Evolutionary conservation across 1,139 yeast genomes (phyloP), one percentile per base, ranked within the genome.

Genomic region (Williopsis jadinii): DNA sequence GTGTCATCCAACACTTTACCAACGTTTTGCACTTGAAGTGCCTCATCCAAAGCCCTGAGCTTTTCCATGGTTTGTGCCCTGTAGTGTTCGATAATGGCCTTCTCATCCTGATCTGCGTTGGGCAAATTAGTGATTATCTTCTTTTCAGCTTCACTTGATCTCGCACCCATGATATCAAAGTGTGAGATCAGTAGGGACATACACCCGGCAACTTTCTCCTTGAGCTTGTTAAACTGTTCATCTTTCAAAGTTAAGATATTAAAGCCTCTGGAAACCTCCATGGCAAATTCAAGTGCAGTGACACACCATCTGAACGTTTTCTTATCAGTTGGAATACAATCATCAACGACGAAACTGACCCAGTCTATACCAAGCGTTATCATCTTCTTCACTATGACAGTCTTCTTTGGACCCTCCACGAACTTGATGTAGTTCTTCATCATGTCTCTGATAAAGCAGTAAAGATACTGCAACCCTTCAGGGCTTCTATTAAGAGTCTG

Each of bases 141-240:
- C 64, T 73, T 70, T 51, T 82, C 88, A 3, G 88, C 88, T 46
- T 86, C 94, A 8, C 58, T 55, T 5, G 96, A 84, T 55, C 97
- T 74, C 0, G 97, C 97, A 41, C 98, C 98, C 96, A 92, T 92
- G 43, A 92, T 88, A 64, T 92, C 98, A 58, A 92, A 92, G 64
- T 92, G 98, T 0, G 97, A 86, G 49, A 92, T 90, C 48, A 92
- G 71, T 41, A 92, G 68, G 2, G 97, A 81, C 94, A 92, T 88
- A 62, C 97, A 88, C 2, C 95, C 85, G 0, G 97, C 95, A 35
- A 92, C 96, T 58, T 87, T 88, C 42, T 78, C 73, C 52, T 88
- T 81, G 52, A 92, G 67, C 38, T 71, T 67, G 43, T 75, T 69
- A 58, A 90, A 92, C 55, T 85, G 92, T 19, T 79, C 85, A 47